These are phyloP conservation scores for Aphanomyces stellatus DNA, from an alignment of 352 stramenopile species.

Conservation along the genomic window DNA sequence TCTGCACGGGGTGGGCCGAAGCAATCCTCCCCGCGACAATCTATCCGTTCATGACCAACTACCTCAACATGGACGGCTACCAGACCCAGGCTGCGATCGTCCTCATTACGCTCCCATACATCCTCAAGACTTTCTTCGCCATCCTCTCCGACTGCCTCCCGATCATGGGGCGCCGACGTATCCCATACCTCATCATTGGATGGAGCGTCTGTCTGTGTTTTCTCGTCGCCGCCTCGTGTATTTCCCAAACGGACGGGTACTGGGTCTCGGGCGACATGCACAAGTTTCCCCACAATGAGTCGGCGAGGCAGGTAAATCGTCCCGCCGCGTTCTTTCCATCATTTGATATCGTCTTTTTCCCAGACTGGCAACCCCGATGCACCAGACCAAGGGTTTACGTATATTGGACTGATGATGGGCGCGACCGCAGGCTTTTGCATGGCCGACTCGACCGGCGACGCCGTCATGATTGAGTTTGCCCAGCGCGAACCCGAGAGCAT, in stretches of 20 bases:
- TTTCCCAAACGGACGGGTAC: background rate
- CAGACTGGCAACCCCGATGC: conserved; percentile 31
- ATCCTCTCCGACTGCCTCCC: conserved; percentile 43
- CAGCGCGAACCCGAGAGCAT: conserved; percentile 38
- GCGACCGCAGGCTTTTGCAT: conserved; percentile 39
- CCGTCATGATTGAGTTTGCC: conserved; percentile 42
- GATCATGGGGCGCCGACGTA: conserved; percentile 34
- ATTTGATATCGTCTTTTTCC: background rate
- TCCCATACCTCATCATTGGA: conserved; percentile 41
- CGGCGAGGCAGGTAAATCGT: background rate
- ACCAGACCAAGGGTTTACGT: conserved; percentile 30
- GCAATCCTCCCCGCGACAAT: conserved; percentile 49
- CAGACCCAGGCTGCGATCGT: conserved; percentile 45
- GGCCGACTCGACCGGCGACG: conserved; percentile 41
- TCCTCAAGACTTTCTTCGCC: conserved; percentile 51
- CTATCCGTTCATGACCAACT: conserved; percentile 67
- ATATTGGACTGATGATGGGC: conserved; percentile 45
- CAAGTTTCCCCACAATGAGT: background rate
- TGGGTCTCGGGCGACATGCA: conserved; percentile 1
- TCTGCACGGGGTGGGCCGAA: conserved; percentile 53
- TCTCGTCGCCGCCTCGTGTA: conserved; percentile 26
- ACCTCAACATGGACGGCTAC: conserved; percentile 54
- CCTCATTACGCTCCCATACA: conserved; percentile 47
- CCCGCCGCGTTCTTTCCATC: background rate
- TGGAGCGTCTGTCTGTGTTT: conserved; percentile 44